Conservation (phyloP, 2,329 filamentous ascomycete genomes). For the Calycina herbarum region DNA sequence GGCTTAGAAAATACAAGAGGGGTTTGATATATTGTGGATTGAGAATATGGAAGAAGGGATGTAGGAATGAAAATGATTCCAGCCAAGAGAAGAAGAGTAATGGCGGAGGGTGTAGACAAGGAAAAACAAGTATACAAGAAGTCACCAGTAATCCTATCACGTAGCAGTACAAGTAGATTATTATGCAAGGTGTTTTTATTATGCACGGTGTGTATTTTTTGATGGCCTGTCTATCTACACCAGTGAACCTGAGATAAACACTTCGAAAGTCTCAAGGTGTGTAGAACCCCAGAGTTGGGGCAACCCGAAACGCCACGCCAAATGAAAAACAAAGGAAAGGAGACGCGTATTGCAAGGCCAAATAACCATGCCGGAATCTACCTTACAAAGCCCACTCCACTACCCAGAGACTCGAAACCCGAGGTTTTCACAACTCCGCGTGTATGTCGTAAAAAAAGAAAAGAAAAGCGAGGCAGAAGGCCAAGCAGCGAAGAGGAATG, state of each 20-base stretch:
- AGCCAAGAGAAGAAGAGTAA: no score
- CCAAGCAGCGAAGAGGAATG: not conserved
- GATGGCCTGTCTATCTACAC: not conserved
- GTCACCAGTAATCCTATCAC: not conserved
- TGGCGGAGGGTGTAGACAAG: no score
- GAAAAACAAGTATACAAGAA: not conserved
- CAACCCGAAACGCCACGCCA: slow-evolving; percentile 9
- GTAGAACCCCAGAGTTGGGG: not conserved
- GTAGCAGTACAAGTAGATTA: not conserved
- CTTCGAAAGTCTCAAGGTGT: slow-evolving; percentile 2
- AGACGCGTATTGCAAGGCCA: not conserved
- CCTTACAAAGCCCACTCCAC: not conserved
- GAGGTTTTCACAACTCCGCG: not conserved
- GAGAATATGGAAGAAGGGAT: not conserved
- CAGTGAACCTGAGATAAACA: not conserved
- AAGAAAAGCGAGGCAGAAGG: not conserved
- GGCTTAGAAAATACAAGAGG: no score
- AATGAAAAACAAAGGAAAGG: slow-evolving; percentile 12
- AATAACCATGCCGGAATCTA: not conserved
- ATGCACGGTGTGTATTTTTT: not conserved
- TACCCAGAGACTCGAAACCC: slow-evolving; percentile 2
- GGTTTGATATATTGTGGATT: no score
- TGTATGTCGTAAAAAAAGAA: not conserved
- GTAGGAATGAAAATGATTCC: not conserved
- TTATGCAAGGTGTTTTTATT: not conserved